Evolutionary conservation across 2,329 filamentous ascomycete genomes (phyloP).

Genomic region (Claviceps africana): DNA sequence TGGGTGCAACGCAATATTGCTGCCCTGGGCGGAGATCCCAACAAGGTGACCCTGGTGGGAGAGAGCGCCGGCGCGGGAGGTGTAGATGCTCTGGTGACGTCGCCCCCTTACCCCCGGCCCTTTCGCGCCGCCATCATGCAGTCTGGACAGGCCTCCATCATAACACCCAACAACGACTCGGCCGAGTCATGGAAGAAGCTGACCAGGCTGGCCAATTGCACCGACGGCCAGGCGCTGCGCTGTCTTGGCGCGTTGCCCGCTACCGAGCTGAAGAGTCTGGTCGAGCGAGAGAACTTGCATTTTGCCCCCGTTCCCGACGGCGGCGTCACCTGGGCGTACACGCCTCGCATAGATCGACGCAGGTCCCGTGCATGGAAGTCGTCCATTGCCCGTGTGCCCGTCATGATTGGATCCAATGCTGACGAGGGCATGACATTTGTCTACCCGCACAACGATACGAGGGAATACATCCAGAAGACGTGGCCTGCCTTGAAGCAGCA

Average conservation of each 20-base stretch:
- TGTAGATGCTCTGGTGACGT: conserved; percentile 17
- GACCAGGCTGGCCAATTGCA: not conserved
- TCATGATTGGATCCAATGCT: conserved; percentile 2
- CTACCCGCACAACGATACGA: not conserved
- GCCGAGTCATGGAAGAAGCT: not conserved
- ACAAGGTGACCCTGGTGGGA: conserved; percentile 47
- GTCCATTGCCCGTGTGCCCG: conserved; percentile 1
- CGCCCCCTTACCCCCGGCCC: not conserved
- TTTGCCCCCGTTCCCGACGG: not conserved
- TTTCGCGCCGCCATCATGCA: conserved; percentile 4
- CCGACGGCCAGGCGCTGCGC: not conserved
- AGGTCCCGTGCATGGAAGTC: not conserved
- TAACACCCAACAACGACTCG: not conserved
- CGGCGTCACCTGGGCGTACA: not conserved
- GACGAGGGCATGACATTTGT: conserved; percentile 1
- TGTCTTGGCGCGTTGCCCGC: not conserved
- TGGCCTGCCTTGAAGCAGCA: not conserved
- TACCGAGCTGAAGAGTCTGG: not conserved
- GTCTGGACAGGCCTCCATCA: not conserved
- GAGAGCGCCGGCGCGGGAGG: conserved; percentile 41
- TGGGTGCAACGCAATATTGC: conserved; percentile 49
- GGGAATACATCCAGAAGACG: not conserved
- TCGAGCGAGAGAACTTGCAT: not conserved
- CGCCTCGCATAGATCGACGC: not conserved
- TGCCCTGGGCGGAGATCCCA: conserved; percentile 48